Evolutionary conservation across 2,329 filamentous ascomycete genomes (phyloP), one percentile per base, ranked within the genome.

Genomic region (Drechslera avenae): DNA sequence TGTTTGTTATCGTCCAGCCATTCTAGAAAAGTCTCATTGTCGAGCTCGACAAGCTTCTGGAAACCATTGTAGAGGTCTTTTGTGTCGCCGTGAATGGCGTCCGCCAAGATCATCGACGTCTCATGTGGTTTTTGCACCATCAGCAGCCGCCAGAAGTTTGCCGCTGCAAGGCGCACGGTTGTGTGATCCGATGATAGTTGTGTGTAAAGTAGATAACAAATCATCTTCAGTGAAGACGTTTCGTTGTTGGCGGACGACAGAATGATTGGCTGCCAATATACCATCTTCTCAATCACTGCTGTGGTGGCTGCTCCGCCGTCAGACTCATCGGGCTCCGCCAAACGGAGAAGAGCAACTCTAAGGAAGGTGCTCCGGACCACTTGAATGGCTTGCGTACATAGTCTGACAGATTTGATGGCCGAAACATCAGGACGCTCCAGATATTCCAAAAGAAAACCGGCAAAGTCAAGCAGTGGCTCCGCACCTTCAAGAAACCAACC

Each of bases 231-330:
- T 66, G 90, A 89, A 8, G 90, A 86, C n/a, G 89, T 85, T 36
- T 96, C 91, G 5, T 83, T 80, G 3, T 89, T 88, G 13, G 94
- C 85, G 3, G 87, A 85, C 2, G 86, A 87, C 13, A 99, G 78
- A 13, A 99, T 85, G 14, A 96, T 89, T 16, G 90, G 91, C 71
- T 97, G 94, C 94, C 94, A 99, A 72, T 97, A 97, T 0, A 90
- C 85, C 63, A 99, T 84, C 68, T 91, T 93, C 52, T 90, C 83
- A 73, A 99, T 83, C 50, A 95, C 91, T 0, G 82, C 78, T 19
- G 88, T 81, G 0, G 86, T 85, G 39, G 90, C 86, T 5, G 75
- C 70, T 50, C 88, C 83, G 2, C 81, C 79, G 45, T 85, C 79
- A 1, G 81, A 74, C 28, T 88, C 86, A 41, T 96, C 89, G 43